Conservation (phyloP, 1,284 basidiomycete genomes). For the Inonotus obliquus region DNA sequence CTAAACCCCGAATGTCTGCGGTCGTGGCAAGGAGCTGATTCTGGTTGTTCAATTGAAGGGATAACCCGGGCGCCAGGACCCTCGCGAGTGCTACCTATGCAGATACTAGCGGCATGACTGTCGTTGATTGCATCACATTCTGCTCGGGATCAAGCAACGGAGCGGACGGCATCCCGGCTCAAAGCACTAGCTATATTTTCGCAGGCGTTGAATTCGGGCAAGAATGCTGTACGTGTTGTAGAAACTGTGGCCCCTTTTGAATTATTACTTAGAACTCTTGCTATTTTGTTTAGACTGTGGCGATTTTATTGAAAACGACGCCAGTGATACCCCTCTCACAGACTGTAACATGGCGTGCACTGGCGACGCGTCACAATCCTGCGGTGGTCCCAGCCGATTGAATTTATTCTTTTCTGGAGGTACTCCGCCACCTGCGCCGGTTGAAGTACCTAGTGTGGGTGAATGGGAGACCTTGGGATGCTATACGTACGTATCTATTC, state of each 20-base stretch:
- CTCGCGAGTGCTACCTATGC: slow-evolving; percentile 18
- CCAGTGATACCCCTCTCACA: slow-evolving; percentile 15
- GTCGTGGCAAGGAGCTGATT: too few relatives aligned
- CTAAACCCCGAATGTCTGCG: too few relatives aligned
- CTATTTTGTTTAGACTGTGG: slow-evolving; percentile 20
- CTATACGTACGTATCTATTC: slow-evolving; percentile 50
- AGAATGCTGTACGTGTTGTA: slow-evolving; percentile 22
- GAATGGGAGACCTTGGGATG: slow-evolving; percentile 63
- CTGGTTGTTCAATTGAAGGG: slow-evolving; percentile 8
- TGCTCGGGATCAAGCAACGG: slow-evolving; percentile 20
- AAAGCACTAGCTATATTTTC: slow-evolving; percentile 19
- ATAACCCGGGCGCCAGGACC: slow-evolving; percentile 19
- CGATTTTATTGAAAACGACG: slow-evolving; percentile 21
- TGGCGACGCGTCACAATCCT: slow-evolving; percentile 52
- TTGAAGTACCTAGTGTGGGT: slow-evolving; percentile 46
- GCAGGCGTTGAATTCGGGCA: slow-evolving; percentile 24
- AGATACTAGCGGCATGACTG: slow-evolving; percentile 20
- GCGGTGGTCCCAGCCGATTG: slow-evolving; percentile 56
- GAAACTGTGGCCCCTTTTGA: background rate
- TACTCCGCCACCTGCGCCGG: slow-evolving; percentile 47
- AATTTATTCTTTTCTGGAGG: slow-evolving; percentile 61
- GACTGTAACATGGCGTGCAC: slow-evolving; percentile 57
- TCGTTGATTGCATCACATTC: slow-evolving; percentile 22
- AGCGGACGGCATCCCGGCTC: slow-evolving; percentile 8
- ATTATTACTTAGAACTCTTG: background rate